Conservation (phyloP, 345 rosid species). For the Melaleuca alternifolia region DNA sequence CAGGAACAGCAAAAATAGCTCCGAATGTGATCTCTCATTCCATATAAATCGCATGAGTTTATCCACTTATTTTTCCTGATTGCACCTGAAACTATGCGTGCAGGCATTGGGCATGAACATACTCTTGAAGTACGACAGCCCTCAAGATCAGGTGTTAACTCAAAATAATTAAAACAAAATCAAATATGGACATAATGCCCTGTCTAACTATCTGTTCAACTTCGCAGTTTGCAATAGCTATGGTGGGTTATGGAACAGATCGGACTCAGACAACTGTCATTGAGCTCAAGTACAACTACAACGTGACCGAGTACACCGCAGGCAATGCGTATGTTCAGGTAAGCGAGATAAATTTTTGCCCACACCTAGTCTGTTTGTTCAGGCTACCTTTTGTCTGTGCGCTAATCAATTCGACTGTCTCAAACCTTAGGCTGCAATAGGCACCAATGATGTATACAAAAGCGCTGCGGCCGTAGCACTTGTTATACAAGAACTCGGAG, state of each 20-base stretch:
- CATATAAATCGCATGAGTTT: neutral
- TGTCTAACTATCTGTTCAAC: neutral
- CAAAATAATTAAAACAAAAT: neutral
- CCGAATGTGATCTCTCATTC: neutral
- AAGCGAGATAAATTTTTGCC: neutral
- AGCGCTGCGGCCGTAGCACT: constrained; percentile 24
- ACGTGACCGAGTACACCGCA: constrained; percentile 25
- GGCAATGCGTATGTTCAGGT: constrained; percentile 35
- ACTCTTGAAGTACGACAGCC: constrained; percentile 20
- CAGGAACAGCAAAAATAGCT: neutral
- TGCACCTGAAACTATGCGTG: neutral
- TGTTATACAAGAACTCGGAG: constrained; percentile 27
- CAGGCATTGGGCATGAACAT: constrained; percentile 38
- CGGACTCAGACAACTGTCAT: constrained; percentile 16
- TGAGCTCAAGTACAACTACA: constrained; percentile 32
- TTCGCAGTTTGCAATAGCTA: constrained; percentile 29
- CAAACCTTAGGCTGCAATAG: constrained; percentile 13
- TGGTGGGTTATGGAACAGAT: constrained; percentile 38
- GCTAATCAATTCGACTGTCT: neutral
- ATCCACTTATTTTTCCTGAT: neutral
- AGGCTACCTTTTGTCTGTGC: neutral
- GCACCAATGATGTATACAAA: constrained; percentile 36
- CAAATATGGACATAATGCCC: neutral
- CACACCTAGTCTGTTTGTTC: neutral
- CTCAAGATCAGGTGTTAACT: constrained; percentile 18